Evolutionary conservation across 78 protist genomes (phyloP).

Genomic region (Dictyostelium discoideum): DNA sequence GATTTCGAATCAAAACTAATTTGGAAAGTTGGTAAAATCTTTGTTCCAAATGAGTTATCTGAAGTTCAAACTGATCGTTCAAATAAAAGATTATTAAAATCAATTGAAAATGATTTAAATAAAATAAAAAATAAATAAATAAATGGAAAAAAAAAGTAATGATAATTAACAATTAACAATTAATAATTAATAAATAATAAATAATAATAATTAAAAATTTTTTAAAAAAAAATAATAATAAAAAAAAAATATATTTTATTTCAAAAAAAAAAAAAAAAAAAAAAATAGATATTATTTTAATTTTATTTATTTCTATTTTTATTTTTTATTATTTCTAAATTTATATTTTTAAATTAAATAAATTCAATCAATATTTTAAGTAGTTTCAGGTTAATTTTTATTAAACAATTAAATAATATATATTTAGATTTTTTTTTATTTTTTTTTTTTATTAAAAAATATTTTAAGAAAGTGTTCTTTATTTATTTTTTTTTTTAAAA

Average conservation of each 20-base stretch:
- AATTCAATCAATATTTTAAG: too few species aligned
- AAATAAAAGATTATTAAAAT: not conserved
- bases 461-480: too few species aligned
- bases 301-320: too few species aligned
- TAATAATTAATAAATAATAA: not conserved
- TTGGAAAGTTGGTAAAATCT: conserved; percentile 31
- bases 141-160: not conserved
- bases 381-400: too few species aligned
- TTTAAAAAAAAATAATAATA: not conserved
- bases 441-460: too few species aligned
- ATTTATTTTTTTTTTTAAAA: too few species aligned
- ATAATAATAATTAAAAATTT: not conserved
- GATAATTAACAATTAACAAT: too few species aligned
- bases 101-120: not conserved
- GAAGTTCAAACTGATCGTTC: not conserved
- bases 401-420: too few species aligned
- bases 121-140: not conserved
- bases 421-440: too few species aligned
- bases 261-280: not conserved
- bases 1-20: not conserved
- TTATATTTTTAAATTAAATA: too few species aligned
- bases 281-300: not conserved
- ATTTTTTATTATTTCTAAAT: too few species aligned
- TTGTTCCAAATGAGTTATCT: not conserved
- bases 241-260: not conserved